Evolutionary conservation across 1,139 yeast genomes (phyloP).

Genomic region (Saccharomyces hybrid): DNA sequence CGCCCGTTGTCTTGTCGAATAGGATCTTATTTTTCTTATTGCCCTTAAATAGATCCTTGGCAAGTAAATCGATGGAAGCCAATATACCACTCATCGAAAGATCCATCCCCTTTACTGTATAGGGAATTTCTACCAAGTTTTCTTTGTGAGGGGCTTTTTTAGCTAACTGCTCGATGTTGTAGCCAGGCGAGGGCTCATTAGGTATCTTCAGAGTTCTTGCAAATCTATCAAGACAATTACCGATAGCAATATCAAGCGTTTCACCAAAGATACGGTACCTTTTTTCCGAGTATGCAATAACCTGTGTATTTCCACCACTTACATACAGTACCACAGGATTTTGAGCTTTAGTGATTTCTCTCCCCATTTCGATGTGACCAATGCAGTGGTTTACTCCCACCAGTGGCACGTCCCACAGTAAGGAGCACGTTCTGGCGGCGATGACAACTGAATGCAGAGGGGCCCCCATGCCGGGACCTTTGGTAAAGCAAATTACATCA

Average conservation of each 20-base stretch:
- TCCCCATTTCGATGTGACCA: slow-evolving; percentile 98
- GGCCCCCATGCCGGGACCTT: slow-evolving; percentile 99
- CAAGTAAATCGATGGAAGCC: slow-evolving; percentile 74
- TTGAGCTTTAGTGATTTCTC: slow-evolving; percentile 91
- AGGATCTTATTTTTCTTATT: slow-evolving; percentile 45
- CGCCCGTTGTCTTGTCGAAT: slow-evolving; percentile 43
- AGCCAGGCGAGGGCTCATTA: slow-evolving; percentile 95
- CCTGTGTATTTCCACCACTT: slow-evolving; percentile 97
- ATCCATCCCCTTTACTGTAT: slow-evolving; percentile 98
- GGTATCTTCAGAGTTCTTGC: slow-evolving; percentile 85
- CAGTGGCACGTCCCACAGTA: slow-evolving; percentile 74
- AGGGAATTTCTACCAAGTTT: slow-evolving; percentile 71
- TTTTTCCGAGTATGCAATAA: slow-evolving; percentile 90
- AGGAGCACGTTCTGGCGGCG: slow-evolving; percentile 81
- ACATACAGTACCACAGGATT: slow-evolving; percentile 95
- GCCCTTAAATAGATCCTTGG: slow-evolving; percentile 56
- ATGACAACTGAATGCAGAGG: slow-evolving; percentile 89
- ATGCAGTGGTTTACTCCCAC: slow-evolving; percentile 96
- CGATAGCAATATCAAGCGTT: slow-evolving; percentile 93
- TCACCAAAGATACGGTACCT: slow-evolving; percentile 94
- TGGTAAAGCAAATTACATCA: slow-evolving; percentile 91
- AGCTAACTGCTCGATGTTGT: slow-evolving; percentile 91
- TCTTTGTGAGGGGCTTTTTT: slow-evolving; percentile 42
- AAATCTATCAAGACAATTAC: slow-evolving; percentile 91
- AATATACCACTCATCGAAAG: slow-evolving; percentile 91